Conservation (phyloP, 306 rosid species). For the Prunus campanulata region DNA sequence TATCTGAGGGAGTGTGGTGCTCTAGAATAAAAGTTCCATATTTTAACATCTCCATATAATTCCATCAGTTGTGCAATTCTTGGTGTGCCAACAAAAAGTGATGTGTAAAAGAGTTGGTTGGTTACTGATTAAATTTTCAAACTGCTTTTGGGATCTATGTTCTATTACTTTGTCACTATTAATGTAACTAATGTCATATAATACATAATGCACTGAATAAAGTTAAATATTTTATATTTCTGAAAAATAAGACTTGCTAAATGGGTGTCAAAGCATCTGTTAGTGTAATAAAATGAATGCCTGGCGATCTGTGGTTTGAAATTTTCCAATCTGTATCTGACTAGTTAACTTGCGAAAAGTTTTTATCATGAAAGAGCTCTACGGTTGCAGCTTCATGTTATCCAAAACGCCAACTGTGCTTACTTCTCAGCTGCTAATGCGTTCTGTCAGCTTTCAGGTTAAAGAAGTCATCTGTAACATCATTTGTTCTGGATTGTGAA, state of each 20-base stretch:
- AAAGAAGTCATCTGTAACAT: slow-evolving; percentile 70
- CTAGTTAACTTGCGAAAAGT: neutral
- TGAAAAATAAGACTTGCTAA: neutral
- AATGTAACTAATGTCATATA: neutral
- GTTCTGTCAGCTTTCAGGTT: slow-evolving; percentile 54
- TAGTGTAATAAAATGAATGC: neutral
- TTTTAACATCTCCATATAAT: neutral
- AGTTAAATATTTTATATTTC: neutral
- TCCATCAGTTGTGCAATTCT: neutral
- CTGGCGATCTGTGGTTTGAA: neutral
- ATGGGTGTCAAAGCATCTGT: neutral
- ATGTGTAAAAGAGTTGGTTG: neutral
- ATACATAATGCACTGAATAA: neutral
- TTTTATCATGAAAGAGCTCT: neutral
- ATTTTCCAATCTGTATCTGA: neutral
- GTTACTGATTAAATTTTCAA: neutral
- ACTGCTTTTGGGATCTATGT: neutral
- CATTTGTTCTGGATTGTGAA: slow-evolving; percentile 92
- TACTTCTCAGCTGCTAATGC: slow-evolving; percentile 26
- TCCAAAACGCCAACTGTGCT: neutral
- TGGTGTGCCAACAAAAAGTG: neutral
- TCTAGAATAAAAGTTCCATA: neutral
- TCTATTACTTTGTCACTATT: neutral
- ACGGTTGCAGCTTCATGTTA: neutral
- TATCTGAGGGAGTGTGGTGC: neutral